Evolutionary conservation across 2,329 filamentous ascomycete genomes (phyloP), one percentile per base, ranked within the genome.

Genomic region (Claviceps spartinae): DNA sequence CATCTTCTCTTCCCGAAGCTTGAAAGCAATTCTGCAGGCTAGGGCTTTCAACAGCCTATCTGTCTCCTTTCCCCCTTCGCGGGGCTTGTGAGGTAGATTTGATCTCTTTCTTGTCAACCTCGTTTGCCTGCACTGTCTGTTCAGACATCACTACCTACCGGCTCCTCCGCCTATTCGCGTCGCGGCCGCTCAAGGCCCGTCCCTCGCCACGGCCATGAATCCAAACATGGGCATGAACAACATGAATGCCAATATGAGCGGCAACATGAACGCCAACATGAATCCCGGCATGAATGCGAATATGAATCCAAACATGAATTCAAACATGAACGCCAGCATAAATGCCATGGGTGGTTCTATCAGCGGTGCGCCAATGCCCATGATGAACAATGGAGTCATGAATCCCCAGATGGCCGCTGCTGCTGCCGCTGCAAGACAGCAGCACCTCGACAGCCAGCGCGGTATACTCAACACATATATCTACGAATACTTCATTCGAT

Each of bases 401-500:
- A 69, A 68, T 56, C 63, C 65, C 30, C 65, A 68, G 55, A 62
- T 60, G 45, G 64, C 61, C 44, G 60, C 63, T 46, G 63, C 61
- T 42, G 61, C 63, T 47, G 62, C 62, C 50, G 62, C 63, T 49
- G 61, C 55, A 57, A 60, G 59, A 53, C 70, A 72, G 53, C 67
- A 71, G 56, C 70, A 67, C 57, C 66, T 67, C 57, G 72, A 74
- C 48, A 67, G 64, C 55, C 73, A 72, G 59, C 79, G 77, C 57
- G 71, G 75, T 48, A 70, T 82, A 54, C 76, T 93, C 49, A 90
- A 91, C 70, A 91, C 87, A 20, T 90, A 90, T 67, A 93, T 93
- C 59, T 93, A 91, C 75, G 87, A 93, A 63, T 91, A 93, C 67
- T 91, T 97, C 58, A 74, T 96, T 58, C 88, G 86, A 62, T 86